These are phyloP conservation scores for Fusarium mexicanum DNA, from an alignment of 2,329 filamentous ascomycete species.

Conservation along the genomic window DNA sequence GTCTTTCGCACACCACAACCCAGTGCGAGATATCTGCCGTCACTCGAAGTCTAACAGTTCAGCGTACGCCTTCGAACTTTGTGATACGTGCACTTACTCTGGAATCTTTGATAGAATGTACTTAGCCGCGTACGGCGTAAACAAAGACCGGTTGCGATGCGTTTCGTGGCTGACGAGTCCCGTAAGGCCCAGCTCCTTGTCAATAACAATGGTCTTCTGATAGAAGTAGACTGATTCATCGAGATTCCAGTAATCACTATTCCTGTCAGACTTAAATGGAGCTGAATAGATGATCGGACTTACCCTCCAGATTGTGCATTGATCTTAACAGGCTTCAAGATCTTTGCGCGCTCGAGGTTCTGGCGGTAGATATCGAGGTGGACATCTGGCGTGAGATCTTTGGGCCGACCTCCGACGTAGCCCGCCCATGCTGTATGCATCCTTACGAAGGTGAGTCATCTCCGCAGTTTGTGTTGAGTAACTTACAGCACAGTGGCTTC, in stretches of 20 bases:
- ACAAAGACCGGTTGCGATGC: not conserved
- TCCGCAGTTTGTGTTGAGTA: rapidly evolving
- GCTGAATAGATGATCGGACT: rapidly evolving
- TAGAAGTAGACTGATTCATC: not conserved
- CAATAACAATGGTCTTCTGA: not conserved
- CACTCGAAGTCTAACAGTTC: not conserved
- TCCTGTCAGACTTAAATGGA: rapidly evolving
- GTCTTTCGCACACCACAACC: not conserved
- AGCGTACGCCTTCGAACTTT: not conserved
- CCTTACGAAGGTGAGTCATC: rapidly evolving
- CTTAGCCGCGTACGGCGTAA: not conserved
- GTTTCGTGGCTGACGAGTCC: not conserved
- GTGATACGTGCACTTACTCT: not conserved
- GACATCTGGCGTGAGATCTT: rapidly evolving
- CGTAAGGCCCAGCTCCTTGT: not conserved
- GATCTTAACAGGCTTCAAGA: not conserved
- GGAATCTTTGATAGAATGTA: not conserved
- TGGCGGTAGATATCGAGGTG: not conserved
- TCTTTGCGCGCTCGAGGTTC: not conserved
- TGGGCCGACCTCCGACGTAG: rapidly evolving
- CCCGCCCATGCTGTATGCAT: not conserved
- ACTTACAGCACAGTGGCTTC: not conserved
- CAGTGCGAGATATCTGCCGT: not conserved
- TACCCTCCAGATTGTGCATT: not conserved
- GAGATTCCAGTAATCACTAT: not conserved